Evolutionary conservation across 495 filamentous ascomycete genomes (phyloP).

Genomic region (Penicillium dipodomyicola): DNA sequence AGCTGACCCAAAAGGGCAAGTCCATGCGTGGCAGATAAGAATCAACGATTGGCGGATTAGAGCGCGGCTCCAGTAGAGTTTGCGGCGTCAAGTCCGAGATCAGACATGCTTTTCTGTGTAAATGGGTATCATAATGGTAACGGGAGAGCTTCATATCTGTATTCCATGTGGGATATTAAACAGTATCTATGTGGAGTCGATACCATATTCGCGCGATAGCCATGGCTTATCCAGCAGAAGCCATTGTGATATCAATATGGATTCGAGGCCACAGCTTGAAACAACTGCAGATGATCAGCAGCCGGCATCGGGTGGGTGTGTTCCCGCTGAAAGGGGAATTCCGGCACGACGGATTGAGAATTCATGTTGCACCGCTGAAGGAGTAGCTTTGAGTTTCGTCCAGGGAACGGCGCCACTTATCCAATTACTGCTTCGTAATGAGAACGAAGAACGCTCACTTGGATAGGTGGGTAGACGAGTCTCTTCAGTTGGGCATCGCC

Average conservation of each 20-base stretch:
- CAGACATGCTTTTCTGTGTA: neutral
- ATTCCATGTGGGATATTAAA: neutral
- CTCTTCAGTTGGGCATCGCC: neutral
- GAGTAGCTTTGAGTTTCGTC: neutral
- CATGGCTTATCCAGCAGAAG: neutral
- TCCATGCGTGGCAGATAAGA: conserved; percentile 25
- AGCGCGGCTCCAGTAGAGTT: conserved; percentile 8
- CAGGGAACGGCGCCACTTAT: neutral
- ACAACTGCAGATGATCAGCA: neutral
- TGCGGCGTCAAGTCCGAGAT: neutral
- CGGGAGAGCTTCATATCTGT: neutral
- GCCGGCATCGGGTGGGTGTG: neutral
- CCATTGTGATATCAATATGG: conserved; percentile 1
- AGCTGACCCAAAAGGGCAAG: conserved; percentile 20
- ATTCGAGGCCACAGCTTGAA: neutral
- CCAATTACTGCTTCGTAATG: neutral
- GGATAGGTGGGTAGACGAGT: too few relatives aligned
- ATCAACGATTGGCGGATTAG: conserved; percentile 15
- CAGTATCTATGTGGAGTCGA: neutral
- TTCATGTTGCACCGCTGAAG: conserved; percentile 6
- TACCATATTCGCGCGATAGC: neutral
- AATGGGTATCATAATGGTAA: neutral
- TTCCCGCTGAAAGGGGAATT: conserved; percentile 5
- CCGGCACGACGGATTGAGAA: conserved; percentile 11
- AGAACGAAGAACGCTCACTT: neutral